phyloP scores from a whole-genome alignment of 2,329 filamentous ascomycete genomes.

The Aaosphaeria arxii region DNA sequence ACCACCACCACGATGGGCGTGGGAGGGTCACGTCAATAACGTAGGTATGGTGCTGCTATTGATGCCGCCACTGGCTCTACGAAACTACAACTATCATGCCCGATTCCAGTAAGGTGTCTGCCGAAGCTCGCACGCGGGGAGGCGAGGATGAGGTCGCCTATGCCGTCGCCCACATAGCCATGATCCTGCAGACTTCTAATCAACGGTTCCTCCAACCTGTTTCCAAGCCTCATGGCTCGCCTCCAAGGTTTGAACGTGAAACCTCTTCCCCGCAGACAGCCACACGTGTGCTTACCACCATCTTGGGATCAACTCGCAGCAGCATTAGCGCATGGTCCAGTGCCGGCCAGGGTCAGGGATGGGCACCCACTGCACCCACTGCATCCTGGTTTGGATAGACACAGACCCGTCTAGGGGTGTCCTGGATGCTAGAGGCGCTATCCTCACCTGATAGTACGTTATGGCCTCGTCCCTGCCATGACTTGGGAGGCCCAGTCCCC shows the following conservation, averaged over 20 bases:
- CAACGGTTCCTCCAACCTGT: constrained; percentile 8
- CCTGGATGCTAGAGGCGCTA: constrained; percentile 20
- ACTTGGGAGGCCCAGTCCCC: constrained; percentile 15
- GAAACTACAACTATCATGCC: too few relatives aligned
- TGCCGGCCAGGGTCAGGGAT: constrained; percentile 9
- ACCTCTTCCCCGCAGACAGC: constrained; percentile 37
- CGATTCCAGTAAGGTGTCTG: too few relatives aligned
- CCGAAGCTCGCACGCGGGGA: too few relatives aligned
- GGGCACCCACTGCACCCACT: constrained; percentile 10
- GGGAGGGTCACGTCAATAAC: too few relatives aligned
- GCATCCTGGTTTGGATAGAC: not conserved
- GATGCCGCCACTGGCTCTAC: too few relatives aligned
- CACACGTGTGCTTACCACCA: constrained; percentile 34
- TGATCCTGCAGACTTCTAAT: constrained; percentile 8
- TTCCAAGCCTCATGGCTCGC: constrained; percentile 14
- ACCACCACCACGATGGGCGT: too few relatives aligned
- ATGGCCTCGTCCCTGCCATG: constrained; percentile 34
- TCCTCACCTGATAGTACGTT: constrained; percentile 33
- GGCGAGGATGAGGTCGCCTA: too few relatives aligned
- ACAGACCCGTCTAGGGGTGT: constrained; percentile 2
- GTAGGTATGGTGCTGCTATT: too few relatives aligned
- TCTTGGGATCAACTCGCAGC: constrained; percentile 23
- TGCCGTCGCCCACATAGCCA: not conserved
- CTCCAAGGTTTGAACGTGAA: constrained; percentile 28
- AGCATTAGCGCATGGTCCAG: constrained; percentile 21